Conservation (phyloP, 176 grass and related monocot genomes). For the Raddia guianensis region DNA sequence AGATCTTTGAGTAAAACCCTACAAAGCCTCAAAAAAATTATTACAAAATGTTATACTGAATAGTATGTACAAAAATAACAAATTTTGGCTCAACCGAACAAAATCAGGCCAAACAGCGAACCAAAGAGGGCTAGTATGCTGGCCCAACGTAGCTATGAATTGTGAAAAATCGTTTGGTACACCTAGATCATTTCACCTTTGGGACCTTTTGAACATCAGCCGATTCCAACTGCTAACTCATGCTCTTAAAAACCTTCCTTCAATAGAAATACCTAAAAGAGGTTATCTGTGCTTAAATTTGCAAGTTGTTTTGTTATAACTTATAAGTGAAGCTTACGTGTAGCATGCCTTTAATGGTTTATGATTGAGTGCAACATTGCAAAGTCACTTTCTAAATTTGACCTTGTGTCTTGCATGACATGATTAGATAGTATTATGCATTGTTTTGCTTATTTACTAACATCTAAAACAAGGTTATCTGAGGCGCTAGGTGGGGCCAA, state of each 20-base stretch:
- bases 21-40: no score
- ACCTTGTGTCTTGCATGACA: neutral
- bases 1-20: no score
- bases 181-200: neutral
- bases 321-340: neutral
- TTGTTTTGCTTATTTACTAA: neutral
- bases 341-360: neutral
- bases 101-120: no score
- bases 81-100: no score
- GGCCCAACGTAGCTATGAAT: neutral
- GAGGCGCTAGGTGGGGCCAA: no score
- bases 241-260: slow-evolving; percentile 1
- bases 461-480: neutral
- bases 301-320: neutral
- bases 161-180: neutral
- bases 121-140: neutral
- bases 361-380: neutral
- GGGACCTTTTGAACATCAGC: neutral
- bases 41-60: no score
- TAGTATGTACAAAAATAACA: no score
- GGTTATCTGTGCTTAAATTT: neutral
- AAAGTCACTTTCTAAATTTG: neutral
- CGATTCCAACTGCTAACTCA: neutral
- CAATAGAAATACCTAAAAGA: slow-evolving; percentile 16
- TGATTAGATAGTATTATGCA: neutral